These are phyloP conservation scores for Pseudocercospora pini-densiflorae DNA, from an alignment of 2,329 filamentous ascomycete species.

Conservation along the genomic window DNA sequence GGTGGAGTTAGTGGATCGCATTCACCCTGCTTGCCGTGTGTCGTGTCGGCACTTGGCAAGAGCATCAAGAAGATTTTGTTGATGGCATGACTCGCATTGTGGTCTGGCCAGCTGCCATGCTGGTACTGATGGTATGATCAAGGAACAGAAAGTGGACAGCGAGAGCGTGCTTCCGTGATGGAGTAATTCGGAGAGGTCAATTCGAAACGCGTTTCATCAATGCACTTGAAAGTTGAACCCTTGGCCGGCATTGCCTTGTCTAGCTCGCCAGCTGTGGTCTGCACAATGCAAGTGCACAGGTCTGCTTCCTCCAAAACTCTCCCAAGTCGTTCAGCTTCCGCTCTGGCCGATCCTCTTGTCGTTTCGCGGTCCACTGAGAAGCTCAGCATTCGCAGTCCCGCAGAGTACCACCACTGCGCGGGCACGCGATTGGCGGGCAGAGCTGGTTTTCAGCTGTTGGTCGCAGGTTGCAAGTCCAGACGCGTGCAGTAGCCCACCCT, in stretches of 20 bases:
- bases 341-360: neutral
- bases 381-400: neutral
- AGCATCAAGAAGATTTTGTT: neutral
- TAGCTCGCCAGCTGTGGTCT: neutral
- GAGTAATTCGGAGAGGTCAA: too few relatives aligned
- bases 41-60: neutral
- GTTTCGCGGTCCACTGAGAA: conserved; percentile 1
- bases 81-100: neutral
- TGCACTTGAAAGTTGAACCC: neutral
- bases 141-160: too few relatives aligned
- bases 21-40: neutral
- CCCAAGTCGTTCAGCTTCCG: neutral
- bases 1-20: neutral
- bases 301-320: neutral
- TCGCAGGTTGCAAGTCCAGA: neutral
- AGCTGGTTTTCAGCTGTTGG: neutral
- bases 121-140: too few relatives aligned
- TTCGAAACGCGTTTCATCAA: too few relatives aligned
- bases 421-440: neutral
- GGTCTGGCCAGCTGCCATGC: neutral
- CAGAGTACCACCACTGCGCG: neutral
- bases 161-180: too few relatives aligned
- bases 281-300: neutral
- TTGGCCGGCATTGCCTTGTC: neutral
- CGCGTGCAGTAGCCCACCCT: neutral